These are phyloP conservation scores for Lyophyllum decastes DNA, from an alignment of 768 basidiomycete genomes.

Conservation along the genomic window DNA sequence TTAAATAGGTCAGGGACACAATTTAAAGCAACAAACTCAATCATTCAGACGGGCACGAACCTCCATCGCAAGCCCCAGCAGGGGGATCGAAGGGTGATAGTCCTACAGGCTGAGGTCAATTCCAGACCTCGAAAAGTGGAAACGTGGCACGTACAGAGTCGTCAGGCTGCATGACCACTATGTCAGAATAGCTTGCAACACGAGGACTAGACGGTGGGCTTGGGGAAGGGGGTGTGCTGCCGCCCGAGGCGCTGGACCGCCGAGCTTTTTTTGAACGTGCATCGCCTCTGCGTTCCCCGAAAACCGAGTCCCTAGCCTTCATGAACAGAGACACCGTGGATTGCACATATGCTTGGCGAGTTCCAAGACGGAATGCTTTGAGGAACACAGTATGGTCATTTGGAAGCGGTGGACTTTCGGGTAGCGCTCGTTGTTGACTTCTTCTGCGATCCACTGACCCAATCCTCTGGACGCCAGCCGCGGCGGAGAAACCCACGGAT, in stretches of 20 bases:
- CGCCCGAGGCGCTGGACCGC: not conserved
- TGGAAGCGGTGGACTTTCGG: not conserved
- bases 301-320: not conserved
- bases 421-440: constrained; percentile 1
- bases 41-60: not conserved
- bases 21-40: not conserved
- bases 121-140: not conserved
- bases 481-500: not conserved
- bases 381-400: constrained; percentile 19
- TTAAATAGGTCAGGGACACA: not conserved
- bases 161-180: not conserved
- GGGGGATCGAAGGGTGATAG: constrained; percentile 10
- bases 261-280: not conserved
- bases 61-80: constrained; percentile 14
- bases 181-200: not conserved
- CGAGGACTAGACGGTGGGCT: not conserved
- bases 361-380: constrained; percentile 13
- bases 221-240: not conserved
- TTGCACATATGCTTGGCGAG: not conserved
- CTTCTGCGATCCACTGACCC: constrained; percentile 7
- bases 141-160: not conserved
- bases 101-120: constrained; percentile 1
- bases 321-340: constrained; percentile 5
- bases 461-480: constrained; percentile 1
- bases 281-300: not conserved